These are phyloP conservation scores for Hypocreales sp. DNA, from an alignment of 2,329 filamentous ascomycete species.

Conservation along the genomic window DNA sequence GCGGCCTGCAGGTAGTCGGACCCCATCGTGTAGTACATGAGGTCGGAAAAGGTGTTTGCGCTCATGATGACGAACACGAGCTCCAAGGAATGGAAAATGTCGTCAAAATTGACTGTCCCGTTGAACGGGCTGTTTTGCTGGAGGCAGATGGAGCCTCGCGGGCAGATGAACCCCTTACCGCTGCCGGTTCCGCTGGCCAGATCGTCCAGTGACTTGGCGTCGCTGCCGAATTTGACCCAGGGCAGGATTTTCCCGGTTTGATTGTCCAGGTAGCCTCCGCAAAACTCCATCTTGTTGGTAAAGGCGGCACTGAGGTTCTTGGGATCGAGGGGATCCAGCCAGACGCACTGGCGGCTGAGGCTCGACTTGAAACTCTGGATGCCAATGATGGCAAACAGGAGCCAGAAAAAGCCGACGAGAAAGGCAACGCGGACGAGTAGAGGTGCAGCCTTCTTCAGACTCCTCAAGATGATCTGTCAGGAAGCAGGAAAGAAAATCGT, in stretches of 20 bases:
- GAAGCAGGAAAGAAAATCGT: too few species aligned
- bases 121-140: conserved; percentile 67
- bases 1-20: conserved; percentile 82
- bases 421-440: conserved; percentile 87
- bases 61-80: conserved; percentile 98
- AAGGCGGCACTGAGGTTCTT: conserved; percentile 39
- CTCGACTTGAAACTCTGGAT: conserved; percentile 92
- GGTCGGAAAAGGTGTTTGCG: conserved; percentile 87
- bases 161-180: conserved; percentile 80
- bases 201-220: conserved; percentile 23
- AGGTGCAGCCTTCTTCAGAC: conserved; percentile 88
- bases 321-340: conserved; percentile 49
- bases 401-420: conserved; percentile 92
- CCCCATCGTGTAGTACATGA: conserved; percentile 86
- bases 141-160: conserved; percentile 67
- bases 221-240: conserved; percentile 45
- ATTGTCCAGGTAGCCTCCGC: conserved; percentile 64
- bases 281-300: conserved; percentile 58
- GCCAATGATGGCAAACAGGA: conserved; percentile 90
- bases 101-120: conserved; percentile 84
- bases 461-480: conserved; percentile 80
- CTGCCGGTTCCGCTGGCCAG: conserved; percentile 32
- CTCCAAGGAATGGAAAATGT: conserved; percentile 82
- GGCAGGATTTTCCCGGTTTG: conserved; percentile 40
- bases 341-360: conserved; percentile 61